A percentile compares a stretch with the other conserved stretches of the same genome.
Evolutionary conservation across 805 yeast species (phyloP).

Genomic region (Zygoascus biomembranicola): DNA sequence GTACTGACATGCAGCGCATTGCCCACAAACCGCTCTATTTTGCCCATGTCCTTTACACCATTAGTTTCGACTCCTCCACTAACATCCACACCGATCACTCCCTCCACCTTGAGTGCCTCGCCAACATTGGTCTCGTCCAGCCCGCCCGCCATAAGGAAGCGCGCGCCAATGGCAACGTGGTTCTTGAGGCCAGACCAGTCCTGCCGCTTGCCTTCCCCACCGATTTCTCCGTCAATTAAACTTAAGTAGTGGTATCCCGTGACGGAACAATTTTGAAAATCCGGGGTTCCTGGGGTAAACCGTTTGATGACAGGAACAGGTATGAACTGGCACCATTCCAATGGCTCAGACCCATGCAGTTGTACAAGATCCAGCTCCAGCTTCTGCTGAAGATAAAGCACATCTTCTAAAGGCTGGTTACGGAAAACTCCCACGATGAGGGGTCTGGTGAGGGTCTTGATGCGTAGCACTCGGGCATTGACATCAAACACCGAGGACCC

Average conservation of each 20-base stretch:
- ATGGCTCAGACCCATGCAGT: conserved; percentile 71
- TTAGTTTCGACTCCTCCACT: conserved; percentile 88
- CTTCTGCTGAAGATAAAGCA: conserved; percentile 34
- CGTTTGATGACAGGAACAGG: conserved; percentile 64
- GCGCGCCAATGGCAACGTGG: conserved; percentile 31
- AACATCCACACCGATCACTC: conserved; percentile 87
- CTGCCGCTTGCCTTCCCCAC: conserved; percentile 83
- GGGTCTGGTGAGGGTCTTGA: conserved; percentile 41
- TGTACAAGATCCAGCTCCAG: conserved; percentile 71
- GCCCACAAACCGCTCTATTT: conserved; percentile 50
- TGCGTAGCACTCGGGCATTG: conserved; percentile 8
- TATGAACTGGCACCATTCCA: conserved; percentile 34
- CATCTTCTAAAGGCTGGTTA: conserved; percentile 65
- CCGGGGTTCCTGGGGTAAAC: conserved; percentile 47
- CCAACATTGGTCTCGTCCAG: conserved; percentile 65
- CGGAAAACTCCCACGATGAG: conserved; percentile 83
- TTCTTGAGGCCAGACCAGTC: conserved; percentile 54
- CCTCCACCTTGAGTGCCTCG: conserved; percentile 41
- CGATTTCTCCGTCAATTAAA: conserved; percentile 77
- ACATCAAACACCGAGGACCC: conserved; percentile 15
- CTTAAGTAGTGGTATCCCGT: conserved; percentile 43
- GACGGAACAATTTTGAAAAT: conserved; percentile 28
- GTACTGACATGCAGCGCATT: conserved; percentile 12
- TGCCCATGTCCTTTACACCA: conserved; percentile 62
- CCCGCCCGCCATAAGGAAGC: conserved; percentile 83